These are phyloP conservation scores for Psilocybe cyanescens DNA, from an alignment of 768 basidiomycete species.

Conservation along the genomic window DNA sequence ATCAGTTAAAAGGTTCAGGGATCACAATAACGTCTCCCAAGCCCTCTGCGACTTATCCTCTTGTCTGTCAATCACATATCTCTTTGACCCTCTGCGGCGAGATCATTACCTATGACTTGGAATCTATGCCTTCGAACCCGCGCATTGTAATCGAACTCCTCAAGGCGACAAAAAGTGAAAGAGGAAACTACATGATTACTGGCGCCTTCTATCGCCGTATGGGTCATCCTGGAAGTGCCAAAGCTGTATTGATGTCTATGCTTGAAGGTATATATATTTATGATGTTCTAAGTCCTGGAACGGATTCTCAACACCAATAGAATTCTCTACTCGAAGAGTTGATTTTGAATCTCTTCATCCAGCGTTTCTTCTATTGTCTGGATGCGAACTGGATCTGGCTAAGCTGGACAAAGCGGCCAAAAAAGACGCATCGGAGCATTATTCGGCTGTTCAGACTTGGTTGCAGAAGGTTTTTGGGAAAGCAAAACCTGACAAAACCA, in stretches of 20 bases:
- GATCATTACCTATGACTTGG: conserved; percentile 45
- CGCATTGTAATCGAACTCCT: conserved; percentile 48
- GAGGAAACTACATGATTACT: conserved; percentile 60
- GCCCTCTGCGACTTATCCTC: neutral
- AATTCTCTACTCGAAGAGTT: conserved; percentile 40
- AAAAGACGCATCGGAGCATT: conserved; percentile 35
- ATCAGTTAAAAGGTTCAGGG: neutral
- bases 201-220: conserved; percentile 55
- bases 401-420: conserved; percentile 29
- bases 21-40: neutral
- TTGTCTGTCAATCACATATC: conserved; percentile 30
- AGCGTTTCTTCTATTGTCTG: conserved; percentile 54
- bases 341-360: conserved; percentile 46
- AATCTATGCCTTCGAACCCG: conserved; percentile 46
- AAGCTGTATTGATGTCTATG: conserved; percentile 47
- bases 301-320: conserved; percentile 31
- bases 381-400: conserved; percentile 55
- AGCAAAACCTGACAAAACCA: neutral
- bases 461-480: conserved; percentile 52
- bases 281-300: neutral
- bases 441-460: conserved; percentile 44
- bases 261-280: conserved; percentile 42
- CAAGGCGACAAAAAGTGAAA: conserved; percentile 45
- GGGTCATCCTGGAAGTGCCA: conserved; percentile 48
- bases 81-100: conserved; percentile 42